These are phyloP conservation scores for Hypoxylon sp. DNA, from an alignment of 2,329 filamentous ascomycete species.

Conservation along the genomic window DNA sequence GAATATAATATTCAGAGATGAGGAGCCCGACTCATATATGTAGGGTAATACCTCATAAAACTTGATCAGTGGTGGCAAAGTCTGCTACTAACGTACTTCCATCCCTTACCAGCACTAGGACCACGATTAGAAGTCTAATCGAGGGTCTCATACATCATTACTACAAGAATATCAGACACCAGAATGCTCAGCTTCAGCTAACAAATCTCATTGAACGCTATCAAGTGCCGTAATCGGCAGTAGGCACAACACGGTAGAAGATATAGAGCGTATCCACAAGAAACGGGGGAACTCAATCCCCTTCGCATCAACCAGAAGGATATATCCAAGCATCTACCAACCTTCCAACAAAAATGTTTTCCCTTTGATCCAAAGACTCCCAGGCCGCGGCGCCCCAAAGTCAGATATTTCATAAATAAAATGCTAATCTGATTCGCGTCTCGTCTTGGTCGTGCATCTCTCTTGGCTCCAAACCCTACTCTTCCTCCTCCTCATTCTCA, in stretches of 20 bases:
- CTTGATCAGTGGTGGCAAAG: too few relatives aligned
- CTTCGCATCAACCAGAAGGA: conserved; percentile 19
- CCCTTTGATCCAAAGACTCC: conserved; percentile 36
- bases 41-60: too few relatives aligned
- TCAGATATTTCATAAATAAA: conserved; percentile 32
- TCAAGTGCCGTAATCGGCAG: conserved; percentile 14
- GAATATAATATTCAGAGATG: not conserved
- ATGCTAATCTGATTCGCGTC: conserved; percentile 42
- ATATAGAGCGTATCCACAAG: conserved; percentile 28
- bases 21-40: not conserved
- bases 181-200: not conserved
- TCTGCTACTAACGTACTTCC: not conserved
- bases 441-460: conserved; percentile 40
- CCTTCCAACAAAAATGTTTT: conserved; percentile 24
- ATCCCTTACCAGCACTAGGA: not conserved
- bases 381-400: conserved; percentile 32
- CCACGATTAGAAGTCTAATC: not conserved
- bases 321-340: conserved; percentile 33
- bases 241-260: conserved; percentile 32
- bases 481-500: conserved; percentile 2
- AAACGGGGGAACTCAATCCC: conserved; percentile 25
- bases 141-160: conserved; percentile 7
- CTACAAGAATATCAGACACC: not conserved
- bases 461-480: conserved; percentile 29
- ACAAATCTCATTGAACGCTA: conserved; percentile 33